These are phyloP conservation scores for Ceratobasidium sp. DNA, from an alignment of 1,284 basidiomycete species.

Conservation along the genomic window DNA sequence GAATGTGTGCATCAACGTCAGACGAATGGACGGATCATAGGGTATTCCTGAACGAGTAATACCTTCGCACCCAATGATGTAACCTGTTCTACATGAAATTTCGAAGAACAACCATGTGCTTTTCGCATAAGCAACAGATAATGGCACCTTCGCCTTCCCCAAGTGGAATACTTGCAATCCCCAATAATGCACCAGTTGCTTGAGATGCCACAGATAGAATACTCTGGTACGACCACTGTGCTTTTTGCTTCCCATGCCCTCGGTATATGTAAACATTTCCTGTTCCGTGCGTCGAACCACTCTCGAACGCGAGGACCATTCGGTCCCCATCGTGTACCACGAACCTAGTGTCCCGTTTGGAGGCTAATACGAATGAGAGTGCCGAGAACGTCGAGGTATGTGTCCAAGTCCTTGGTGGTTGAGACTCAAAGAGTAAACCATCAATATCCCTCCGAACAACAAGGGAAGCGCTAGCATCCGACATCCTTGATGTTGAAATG, in stretches of 20 bases:
- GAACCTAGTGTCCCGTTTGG: constrained; percentile 88
- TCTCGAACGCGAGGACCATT: constrained; percentile 81
- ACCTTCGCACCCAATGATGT: too few relatives aligned
- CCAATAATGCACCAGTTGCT: constrained; percentile 75
- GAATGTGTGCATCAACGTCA: too few relatives aligned
- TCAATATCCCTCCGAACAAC: constrained; percentile 84
- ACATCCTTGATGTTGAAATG: constrained; percentile 52
- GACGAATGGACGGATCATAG: too few relatives aligned
- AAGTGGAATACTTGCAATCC: constrained; percentile 66
- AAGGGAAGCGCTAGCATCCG: constrained; percentile 58
- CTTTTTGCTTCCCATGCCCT: constrained; percentile 52
- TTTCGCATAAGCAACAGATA: constrained; percentile 79
- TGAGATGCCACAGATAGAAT: constrained; percentile 76
- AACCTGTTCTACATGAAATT: constrained; percentile 49
- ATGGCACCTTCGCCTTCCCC: constrained; percentile 49
- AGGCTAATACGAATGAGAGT: constrained; percentile 91
- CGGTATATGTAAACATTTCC: constrained; percentile 88
- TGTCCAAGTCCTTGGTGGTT: too few relatives aligned
- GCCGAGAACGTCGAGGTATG: constrained; percentile 86
- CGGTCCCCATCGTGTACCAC: constrained; percentile 67
- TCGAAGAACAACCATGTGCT: constrained; percentile 69
- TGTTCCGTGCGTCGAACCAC: constrained; percentile 58
- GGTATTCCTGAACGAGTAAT: too few relatives aligned
- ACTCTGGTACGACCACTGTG: constrained; percentile 73
- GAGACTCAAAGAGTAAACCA: constrained; percentile 68